phyloP scores from a whole-genome alignment of 2,329 filamentous ascomycete genomes.

The Venturia oleaginea region DNA sequence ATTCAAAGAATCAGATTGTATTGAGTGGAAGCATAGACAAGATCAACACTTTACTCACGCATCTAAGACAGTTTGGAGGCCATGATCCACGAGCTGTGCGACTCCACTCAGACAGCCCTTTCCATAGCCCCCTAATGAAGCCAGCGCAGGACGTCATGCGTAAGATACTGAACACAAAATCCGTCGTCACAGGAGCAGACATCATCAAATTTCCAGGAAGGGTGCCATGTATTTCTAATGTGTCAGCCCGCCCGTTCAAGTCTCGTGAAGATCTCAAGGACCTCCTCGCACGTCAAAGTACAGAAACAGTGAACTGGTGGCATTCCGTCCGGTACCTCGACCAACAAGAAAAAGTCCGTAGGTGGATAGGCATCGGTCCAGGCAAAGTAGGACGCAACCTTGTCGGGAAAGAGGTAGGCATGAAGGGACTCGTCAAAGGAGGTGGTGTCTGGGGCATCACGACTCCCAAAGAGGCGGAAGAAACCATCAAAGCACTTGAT shows the following conservation, averaged over 20 bases:
- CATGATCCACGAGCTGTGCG: constrained; percentile 84
- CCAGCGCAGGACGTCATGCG: constrained; percentile 71
- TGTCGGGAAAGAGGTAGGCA: constrained; percentile 90
- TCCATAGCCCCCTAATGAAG: constrained; percentile 86
- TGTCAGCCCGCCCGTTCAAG: constrained; percentile 68
- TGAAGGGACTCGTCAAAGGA: constrained; percentile 73
- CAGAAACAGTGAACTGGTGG: constrained; percentile 95
- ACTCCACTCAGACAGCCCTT: constrained; percentile 79
- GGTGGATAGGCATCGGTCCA: constrained; percentile 88
- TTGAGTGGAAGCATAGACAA: constrained; percentile 76
- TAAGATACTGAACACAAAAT: constrained; percentile 48
- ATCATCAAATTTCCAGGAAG: constrained; percentile 66
- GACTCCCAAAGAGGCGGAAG: constrained; percentile 53
- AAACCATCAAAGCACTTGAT: constrained; percentile 37
- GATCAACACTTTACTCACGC: constrained; percentile 72
- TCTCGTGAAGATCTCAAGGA: constrained; percentile 69
- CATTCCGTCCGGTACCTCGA: constrained; percentile 86
- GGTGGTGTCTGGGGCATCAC: constrained; percentile 90
- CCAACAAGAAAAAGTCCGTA: constrained; percentile 66
- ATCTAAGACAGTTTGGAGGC: constrained; percentile 80
- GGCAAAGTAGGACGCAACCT: constrained; percentile 90
- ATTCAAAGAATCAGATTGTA: constrained; percentile 93
- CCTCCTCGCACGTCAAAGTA: constrained; percentile 67
- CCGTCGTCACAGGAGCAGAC: constrained; percentile 49
- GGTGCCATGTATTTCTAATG: constrained; percentile 77